Evolutionary conservation across 352 stramenopile genomes (phyloP), one percentile per base, ranked within the genome.

Genomic region (Stramenopiles sp.): DNA sequence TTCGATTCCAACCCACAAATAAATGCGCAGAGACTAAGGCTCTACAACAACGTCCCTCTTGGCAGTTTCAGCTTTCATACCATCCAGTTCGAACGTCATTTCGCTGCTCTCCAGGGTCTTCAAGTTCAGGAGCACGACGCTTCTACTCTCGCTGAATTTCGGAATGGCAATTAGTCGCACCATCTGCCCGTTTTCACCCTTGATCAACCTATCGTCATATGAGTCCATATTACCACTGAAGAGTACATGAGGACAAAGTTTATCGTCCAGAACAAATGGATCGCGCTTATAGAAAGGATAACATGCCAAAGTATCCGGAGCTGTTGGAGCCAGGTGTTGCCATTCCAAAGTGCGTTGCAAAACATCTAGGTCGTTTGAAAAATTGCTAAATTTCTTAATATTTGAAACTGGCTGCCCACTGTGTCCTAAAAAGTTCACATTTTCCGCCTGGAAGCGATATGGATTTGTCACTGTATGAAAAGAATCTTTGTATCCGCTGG

Each of bases 301-400:
- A 75, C 90, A 95, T 8, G 91, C 88, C 29, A 94, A 82, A 7
- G 94, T 89, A 81, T 97, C 93, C 0, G 95, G 95, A 27, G 91
- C 92, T n/a, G 93, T 98, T 0, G 95, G 95, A 32, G 92, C 93
- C 29, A 95, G 84, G 81, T 98, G 93, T 75, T 90, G 87, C 90
- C 92, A 98, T 81, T 91, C 83, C 0, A 98, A 82, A 80, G 90
- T 95, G 22, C 84, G 84, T 84, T 92, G 85, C 32, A 95, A 81
- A 7, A 84, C 86, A 44, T 91, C 83, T 1, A 93, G 82, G 7
- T 85, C 82, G 0, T 82, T 80, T 25, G 75, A n/a, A n/a, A n/a
- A n/a, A n/a, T n/a, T n/a, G n/a, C n/a, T n/a, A n/a, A n/a, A n/a
- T n/a, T n/a, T n/a, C n/a, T n/a, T n/a, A n/a, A n/a, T n/a, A n/a